Base-by-base conservation (phyloP, 2,329 filamentous ascomycete species). In the Botrytis byssoidea region DNA sequence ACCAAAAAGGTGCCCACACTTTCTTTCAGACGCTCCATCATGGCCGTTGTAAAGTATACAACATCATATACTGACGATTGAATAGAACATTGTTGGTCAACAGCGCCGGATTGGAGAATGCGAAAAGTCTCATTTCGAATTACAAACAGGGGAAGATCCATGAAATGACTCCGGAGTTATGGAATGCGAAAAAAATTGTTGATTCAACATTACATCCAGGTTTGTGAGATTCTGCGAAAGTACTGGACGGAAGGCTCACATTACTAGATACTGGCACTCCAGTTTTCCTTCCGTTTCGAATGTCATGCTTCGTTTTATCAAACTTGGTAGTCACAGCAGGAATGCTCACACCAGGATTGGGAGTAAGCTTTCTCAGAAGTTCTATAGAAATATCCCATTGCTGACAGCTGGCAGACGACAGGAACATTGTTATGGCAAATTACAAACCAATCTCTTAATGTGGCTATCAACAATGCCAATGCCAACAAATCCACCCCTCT, bases 381-480 rank as follows among this genome's bases (percentile, higher is more conserved):
- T n/a, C 64, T 25, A 60, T 32, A 51, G 7, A 51, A 37, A 61
- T 35, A 74, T 59, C 67, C 64, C 25, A 40, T 65, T 73, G 44
- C 71, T 77, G 63, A 76, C 64, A 29, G 29, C 48, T 74, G 29
- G 25, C 77, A 92, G 87, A 97, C 92, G 63, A 88, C 88, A 60
- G 96, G 95, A 70, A 98, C 94, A 8, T 87, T 98, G 55, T 91
- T 92, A 77, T 99, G 96, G 96, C 96, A 99, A 84, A 90, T 98
- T 74, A 90, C 93, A 78, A 99, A 99, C 84, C 96, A 99, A 85
- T 98, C 95, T 20, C 91, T 99, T 79, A 99, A 99, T 82, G 96
- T 99, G 42, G 95, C 94, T 78, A 95, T 99, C 87, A 99, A 99
- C 88, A 94, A 90, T 82, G 93, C 95, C 81, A 99, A 99, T 83